Percentiles rank a stretch among this genome's conserved stretches.
Evolutionary conservation across 2,329 filamentous ascomycete species (phyloP).

Genomic region (Pezicula rhizophila): DNA sequence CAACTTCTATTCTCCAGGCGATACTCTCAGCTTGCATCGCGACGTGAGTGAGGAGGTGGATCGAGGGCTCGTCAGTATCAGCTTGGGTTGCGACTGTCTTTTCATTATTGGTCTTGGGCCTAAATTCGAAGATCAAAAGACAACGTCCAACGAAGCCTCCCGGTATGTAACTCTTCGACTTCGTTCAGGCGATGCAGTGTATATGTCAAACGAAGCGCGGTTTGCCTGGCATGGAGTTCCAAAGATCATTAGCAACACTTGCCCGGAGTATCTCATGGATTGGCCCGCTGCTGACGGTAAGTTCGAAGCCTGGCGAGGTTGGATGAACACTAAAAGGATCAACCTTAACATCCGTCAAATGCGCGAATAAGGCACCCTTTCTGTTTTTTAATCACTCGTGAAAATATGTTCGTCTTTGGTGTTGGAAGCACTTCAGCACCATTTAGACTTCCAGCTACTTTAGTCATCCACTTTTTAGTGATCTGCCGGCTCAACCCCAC

Average conservation of each 20-base stretch:
- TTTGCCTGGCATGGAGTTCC: conserved; percentile 96
- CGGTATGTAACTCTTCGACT: conserved; percentile 58
- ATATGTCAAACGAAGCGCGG: conserved; percentile 76
- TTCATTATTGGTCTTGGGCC: conserved; percentile 69
- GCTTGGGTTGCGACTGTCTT: conserved; percentile 81
- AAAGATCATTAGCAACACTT: conserved; percentile 74
- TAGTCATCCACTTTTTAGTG: neutral
- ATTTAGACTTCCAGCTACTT: conserved; percentile 1
- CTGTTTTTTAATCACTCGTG: conserved; percentile 25
- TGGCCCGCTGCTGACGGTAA: conserved; percentile 59
- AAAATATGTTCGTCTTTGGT: neutral
- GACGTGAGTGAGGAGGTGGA: conserved; percentile 86
- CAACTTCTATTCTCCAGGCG: conserved; percentile 85
- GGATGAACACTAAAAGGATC: conserved; percentile 83
- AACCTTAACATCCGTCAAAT: conserved; percentile 94
- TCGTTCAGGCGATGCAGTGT: conserved; percentile 80
- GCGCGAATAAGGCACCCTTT: conserved; percentile 34
- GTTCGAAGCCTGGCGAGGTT: conserved; percentile 65
- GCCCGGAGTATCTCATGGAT: conserved; percentile 64
- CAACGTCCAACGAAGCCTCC: conserved; percentile 27
- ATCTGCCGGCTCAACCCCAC: conserved; percentile 2
- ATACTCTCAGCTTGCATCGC: conserved; percentile 86
- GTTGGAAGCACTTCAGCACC: neutral
- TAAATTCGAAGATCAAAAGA: conserved; percentile 9
- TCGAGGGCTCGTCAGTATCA: conserved; percentile 75